Evolutionary conservation across 805 yeast genomes (phyloP).

Genomic region (Spathaspora arborariae): DNA sequence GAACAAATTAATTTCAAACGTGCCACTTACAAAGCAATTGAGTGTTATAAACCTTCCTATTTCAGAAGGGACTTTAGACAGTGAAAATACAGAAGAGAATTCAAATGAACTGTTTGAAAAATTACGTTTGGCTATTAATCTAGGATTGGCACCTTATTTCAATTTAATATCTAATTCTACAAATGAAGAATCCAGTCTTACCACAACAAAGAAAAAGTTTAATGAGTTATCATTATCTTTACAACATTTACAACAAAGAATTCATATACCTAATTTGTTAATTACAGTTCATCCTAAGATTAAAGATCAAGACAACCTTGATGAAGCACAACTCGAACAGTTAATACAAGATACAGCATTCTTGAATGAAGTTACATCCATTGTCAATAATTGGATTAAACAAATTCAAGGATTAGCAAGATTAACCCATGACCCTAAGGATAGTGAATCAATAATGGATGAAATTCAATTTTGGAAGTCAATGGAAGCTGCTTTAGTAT

Average conservation of each 20-base stretch:
- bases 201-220: slow-evolving; percentile 54
- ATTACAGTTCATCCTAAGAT: slow-evolving; percentile 51
- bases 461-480: slow-evolving; percentile 80
- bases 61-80: background rate
- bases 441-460: slow-evolving; percentile 51
- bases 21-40: slow-evolving; percentile 26
- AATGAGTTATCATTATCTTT: slow-evolving; percentile 66
- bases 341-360: slow-evolving; percentile 48
- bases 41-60: slow-evolving; percentile 33
- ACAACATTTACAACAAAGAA: slow-evolving; percentile 61
- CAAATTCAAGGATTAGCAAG: slow-evolving; percentile 55
- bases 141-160: slow-evolving; percentile 69
- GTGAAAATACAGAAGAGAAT: slow-evolving; percentile 1
- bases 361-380: slow-evolving; percentile 65
- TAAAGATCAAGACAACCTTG: slow-evolving; percentile 8
- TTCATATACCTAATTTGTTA: slow-evolving; percentile 63
- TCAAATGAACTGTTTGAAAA: slow-evolving; percentile 40
- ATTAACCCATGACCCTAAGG: slow-evolving; percentile 48
- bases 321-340: slow-evolving; percentile 31
- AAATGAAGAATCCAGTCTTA: slow-evolving; percentile 11
- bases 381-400: slow-evolving; percentile 72
- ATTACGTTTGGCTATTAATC: slow-evolving; percentile 54
- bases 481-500: slow-evolving; percentile 55
- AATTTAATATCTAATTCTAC: slow-evolving; percentile 38
- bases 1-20: slow-evolving; percentile 20